phyloP scores from a whole-genome alignment of 768 basidiomycete genomes.

The Xerocomus potaroensis region DNA sequence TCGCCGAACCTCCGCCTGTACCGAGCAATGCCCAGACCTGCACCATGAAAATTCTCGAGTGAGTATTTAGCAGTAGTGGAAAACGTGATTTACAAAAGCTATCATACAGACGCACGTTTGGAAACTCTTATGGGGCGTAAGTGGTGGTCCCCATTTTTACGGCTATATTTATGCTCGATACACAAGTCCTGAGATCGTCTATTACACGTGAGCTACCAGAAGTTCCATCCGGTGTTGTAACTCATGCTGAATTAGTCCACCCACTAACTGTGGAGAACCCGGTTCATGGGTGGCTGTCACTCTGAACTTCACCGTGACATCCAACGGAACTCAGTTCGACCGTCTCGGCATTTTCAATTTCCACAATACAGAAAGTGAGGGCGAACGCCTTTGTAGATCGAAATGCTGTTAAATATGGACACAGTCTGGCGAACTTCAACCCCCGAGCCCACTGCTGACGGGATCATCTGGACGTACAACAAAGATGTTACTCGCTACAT shows the following conservation, averaged over 20 bases:
- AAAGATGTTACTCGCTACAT: conserved; percentile 74
- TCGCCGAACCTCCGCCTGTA: conserved; percentile 68
- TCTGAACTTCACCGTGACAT: conserved; percentile 73
- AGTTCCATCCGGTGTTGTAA: background rate
- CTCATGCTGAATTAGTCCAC: conserved; percentile 46
- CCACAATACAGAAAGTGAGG: conserved; percentile 71
- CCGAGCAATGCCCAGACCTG: conserved; percentile 58
- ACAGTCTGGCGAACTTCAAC: conserved; percentile 79
- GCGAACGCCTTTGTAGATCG: background rate
- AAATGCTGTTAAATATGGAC: background rate
- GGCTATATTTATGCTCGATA: background rate
- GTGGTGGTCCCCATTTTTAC: conserved; percentile 16
- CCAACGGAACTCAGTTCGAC: conserved; percentile 75
- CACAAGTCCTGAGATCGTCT: conserved; percentile 57
- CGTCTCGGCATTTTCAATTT: conserved; percentile 70
- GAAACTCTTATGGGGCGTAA: conserved; percentile 64
- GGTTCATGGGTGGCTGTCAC: conserved; percentile 75
- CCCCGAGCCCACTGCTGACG: conserved; percentile 64
- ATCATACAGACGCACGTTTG: conserved; percentile 58
- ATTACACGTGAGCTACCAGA: conserved; percentile 44
- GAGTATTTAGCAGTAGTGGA: conserved; percentile 18
- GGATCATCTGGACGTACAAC: conserved; percentile 74
- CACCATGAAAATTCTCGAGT: conserved; percentile 63
- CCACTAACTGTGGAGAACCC: conserved; percentile 61
- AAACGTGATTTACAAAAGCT: too few species aligned